phyloP scores from a whole-genome alignment of 768 basidiomycete species.

The Mycena polygramma region DNA sequence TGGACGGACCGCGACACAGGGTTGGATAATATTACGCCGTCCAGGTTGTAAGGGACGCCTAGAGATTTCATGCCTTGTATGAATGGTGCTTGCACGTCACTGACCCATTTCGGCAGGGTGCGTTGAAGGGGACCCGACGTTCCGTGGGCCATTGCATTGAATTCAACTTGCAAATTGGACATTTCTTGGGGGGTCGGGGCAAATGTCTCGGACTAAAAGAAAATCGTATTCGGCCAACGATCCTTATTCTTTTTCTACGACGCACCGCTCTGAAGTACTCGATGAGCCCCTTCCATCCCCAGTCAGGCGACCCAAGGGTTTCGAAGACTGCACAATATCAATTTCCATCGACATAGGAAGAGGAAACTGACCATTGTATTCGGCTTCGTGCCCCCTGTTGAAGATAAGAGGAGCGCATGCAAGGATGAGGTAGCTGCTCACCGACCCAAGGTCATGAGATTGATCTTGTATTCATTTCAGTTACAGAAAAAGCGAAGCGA shows the following conservation, averaged over 20 bases:
- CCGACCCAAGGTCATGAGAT: slow-evolving; percentile 35
- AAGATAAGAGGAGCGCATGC: no score
- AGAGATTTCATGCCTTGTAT: slow-evolving; percentile 8
- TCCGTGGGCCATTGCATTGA: slow-evolving; percentile 22
- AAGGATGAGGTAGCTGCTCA: neutral
- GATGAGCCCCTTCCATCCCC: slow-evolving; percentile 38
- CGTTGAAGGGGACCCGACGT: slow-evolving; percentile 32
- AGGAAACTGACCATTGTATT: slow-evolving; percentile 34
- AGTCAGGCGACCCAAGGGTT: slow-evolving; percentile 34
- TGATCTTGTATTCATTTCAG: slow-evolving; percentile 22
- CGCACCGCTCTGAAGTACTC: slow-evolving; percentile 38
- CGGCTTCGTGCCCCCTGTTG: slow-evolving; percentile 27
- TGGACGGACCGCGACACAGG: no score
- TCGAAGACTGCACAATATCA: slow-evolving; percentile 27
- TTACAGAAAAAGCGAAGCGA: neutral
- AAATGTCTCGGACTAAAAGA: slow-evolving; percentile 23
- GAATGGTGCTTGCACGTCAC: slow-evolving; percentile 18
- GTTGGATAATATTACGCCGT: slow-evolving; percentile 7
- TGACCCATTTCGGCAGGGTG: slow-evolving; percentile 33
- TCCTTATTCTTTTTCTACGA: no score
- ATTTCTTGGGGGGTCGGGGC: slow-evolving; percentile 11
- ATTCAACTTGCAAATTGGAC: slow-evolving; percentile 1
- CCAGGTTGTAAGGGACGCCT: slow-evolving; percentile 23
- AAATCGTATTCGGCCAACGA: neutral
- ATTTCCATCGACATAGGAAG: neutral